Percentiles rank a stretch among this genome's conserved stretches.
These are phyloP conservation scores for Chytriomyces confervae DNA, from an alignment of 192 early-diverging fungal species.

Conservation along the genomic window DNA sequence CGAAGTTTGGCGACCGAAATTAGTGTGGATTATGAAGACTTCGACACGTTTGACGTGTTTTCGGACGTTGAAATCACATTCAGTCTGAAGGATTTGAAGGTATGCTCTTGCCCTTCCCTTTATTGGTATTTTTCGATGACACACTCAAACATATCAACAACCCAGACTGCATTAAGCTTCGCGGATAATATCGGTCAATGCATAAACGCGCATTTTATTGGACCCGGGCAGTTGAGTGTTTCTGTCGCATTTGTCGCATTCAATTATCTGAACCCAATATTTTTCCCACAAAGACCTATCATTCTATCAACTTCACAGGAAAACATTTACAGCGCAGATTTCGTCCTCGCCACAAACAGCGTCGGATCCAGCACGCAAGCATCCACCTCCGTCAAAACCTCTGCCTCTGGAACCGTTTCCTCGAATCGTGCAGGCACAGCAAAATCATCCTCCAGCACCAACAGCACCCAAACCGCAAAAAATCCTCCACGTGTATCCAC, in stretches of 20 bases:
- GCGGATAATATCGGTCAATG: slow-evolving; percentile 48
- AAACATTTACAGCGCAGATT: slow-evolving; percentile 45
- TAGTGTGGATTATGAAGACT: slow-evolving; percentile 49
- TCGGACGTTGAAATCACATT: slow-evolving; percentile 37
- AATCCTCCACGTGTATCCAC: not conserved
- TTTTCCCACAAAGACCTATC: slow-evolving; percentile 37
- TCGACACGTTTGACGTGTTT: slow-evolving; percentile 44
- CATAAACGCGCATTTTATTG: slow-evolving; percentile 44
- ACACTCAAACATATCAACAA: not conserved
- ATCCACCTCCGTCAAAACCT: not conserved
- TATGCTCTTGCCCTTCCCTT: slow-evolving; percentile 9
- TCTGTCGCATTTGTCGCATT: not conserved
- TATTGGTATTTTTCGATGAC: not conserved
- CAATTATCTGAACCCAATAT: not conserved
- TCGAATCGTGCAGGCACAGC: not conserved
- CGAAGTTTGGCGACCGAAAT: slow-evolving; percentile 47
- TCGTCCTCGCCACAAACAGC: slow-evolving; percentile 47
- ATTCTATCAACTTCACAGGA: slow-evolving; percentile 41
- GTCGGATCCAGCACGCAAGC: not conserved
- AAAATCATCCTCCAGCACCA: not conserved
- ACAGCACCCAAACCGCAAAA: not conserved
- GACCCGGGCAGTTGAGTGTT: slow-evolving; percentile 44
- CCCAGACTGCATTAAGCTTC: slow-evolving; percentile 43
- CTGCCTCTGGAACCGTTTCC: not conserved
- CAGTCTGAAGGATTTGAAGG: slow-evolving; percentile 51